These are phyloP conservation scores for Fusarium xylarioides DNA, from an alignment of 2,329 filamentous ascomycete genomes.

Conservation along the genomic window DNA sequence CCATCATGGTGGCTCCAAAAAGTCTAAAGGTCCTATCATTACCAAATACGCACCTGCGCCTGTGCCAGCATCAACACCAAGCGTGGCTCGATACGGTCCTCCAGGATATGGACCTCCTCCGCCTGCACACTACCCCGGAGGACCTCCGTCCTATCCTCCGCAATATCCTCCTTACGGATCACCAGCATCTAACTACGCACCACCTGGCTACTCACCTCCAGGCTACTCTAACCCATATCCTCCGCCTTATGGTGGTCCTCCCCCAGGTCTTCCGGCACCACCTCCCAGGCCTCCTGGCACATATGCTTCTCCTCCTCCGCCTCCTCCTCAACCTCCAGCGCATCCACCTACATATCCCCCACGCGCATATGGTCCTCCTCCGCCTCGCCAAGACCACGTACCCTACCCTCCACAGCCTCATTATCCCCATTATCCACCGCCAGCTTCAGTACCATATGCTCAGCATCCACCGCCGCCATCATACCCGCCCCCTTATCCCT, in stretches of 20 bases:
- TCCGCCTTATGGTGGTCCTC: slow-evolving; percentile 36
- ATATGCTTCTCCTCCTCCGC: slow-evolving; percentile 24
- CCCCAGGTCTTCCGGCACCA: slow-evolving; percentile 36
- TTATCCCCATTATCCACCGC: slow-evolving; percentile 33
- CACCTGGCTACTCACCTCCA: slow-evolving; percentile 41
- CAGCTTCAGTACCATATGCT: slow-evolving; percentile 27
- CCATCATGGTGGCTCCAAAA: slow-evolving; percentile 45
- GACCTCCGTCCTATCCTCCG: slow-evolving; percentile 37
- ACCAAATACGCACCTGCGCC: slow-evolving; percentile 49
- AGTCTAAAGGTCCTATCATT: slow-evolving; percentile 47
- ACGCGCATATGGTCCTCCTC: slow-evolving; percentile 33
- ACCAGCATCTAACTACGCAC: slow-evolving; percentile 36
- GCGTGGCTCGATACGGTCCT: slow-evolving; percentile 36
- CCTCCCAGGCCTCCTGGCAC: slow-evolving; percentile 32
- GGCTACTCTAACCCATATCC: slow-evolving; percentile 39
- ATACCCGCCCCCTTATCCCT: slow-evolving; percentile 36
- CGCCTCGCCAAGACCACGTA: slow-evolving; percentile 24
- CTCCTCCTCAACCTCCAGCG: slow-evolving; percentile 23
- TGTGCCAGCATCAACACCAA: slow-evolving; percentile 26
- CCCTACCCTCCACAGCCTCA: slow-evolving; percentile 33
- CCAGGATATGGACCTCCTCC: slow-evolving; percentile 39
- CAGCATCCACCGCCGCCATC: slow-evolving; percentile 28
- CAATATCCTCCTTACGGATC: slow-evolving; percentile 38
- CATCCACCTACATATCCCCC: slow-evolving; percentile 31
- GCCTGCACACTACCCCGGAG: slow-evolving; percentile 37